Evolutionary conservation across 2,329 filamentous ascomycete species (phyloP), one percentile per base, ranked within the genome.

Genomic region (Pyricularia grisea): DNA sequence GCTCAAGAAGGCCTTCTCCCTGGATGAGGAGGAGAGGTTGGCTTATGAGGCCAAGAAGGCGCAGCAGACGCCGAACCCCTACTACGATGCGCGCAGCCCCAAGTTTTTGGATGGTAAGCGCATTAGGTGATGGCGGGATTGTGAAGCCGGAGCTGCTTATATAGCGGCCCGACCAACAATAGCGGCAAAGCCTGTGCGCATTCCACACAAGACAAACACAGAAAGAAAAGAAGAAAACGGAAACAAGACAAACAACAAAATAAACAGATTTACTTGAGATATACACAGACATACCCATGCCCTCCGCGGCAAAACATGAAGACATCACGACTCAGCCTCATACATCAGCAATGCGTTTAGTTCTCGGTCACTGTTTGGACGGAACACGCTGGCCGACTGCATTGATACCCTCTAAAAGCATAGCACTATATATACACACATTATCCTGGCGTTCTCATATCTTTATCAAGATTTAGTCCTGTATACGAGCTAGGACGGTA

Each of bases 1-100:
- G 88, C 76, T 90, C 69, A 90, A 89, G 77, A 90, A 90, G 78
- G 87, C 87, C 0, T 90, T 90, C 68, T 85, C 84, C 42, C 77
- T 90, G 30, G 87, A 88, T 70, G 88, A 90, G 27, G 86, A 89
- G 66, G 88, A 90, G 76, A 83, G 83, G 68, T 81, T 82, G 10
- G 83, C 83, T 11, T 90, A 88, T 71, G 87, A 89, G 74, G 83
- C 84, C 65, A 82, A 84, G 69, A 84, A 81, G 74, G 79, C 80
- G 9, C 80, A 81, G 73, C 79, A 83, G 69, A 70, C 74, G 14
- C 77, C 75, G 0, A 82, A 84, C 69, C 77, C 78, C 1, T 88
- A 87, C 71, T 84, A 85, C 69, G 81, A 86, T 25, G 75, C 75
- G 4, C 79, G 80, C 68, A 85, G 82, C 68, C 84, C 84, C 6